These are phyloP conservation scores for Trypanosoma conorhini DNA, from an alignment of 208 protist species.

Conservation along the genomic window DNA sequence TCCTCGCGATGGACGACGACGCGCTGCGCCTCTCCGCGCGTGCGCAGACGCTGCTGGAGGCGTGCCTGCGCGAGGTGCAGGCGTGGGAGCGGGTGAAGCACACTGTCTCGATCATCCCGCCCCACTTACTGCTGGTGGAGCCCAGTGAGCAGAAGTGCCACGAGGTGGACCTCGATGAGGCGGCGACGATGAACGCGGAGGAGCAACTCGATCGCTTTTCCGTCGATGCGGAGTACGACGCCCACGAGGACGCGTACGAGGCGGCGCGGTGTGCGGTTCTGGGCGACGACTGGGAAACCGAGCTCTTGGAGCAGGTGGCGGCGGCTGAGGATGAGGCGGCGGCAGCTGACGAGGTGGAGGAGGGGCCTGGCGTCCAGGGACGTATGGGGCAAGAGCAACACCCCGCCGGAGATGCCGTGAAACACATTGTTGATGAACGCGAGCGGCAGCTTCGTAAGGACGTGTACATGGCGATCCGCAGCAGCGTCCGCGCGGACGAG, in stretches of 20 bases:
- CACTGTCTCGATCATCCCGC: constrained; percentile 68
- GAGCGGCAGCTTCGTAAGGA: constrained; percentile 90
- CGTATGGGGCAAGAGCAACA: constrained; percentile 11
- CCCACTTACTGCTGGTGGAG: constrained; percentile 93
- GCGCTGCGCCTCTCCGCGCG: constrained; percentile 90
- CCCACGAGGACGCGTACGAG: constrained; percentile 94
- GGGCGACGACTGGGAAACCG: constrained; percentile 90
- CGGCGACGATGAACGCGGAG: constrained; percentile 74
- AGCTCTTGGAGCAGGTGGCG: constrained; percentile 61
- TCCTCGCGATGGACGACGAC: constrained; percentile 92
- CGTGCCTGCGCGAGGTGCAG: constrained; percentile 90
- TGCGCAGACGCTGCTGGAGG: constrained; percentile 97
- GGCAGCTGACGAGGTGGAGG: constrained; percentile 38
- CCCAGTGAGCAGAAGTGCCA: constrained; percentile 96
- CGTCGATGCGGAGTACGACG: constrained; percentile 92
- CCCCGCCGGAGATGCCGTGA: constrained; percentile 1
- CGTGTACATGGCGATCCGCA: constrained; percentile 99
- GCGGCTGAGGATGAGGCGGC: constrained; percentile 50
- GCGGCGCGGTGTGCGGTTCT: constrained; percentile 90
- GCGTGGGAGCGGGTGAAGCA: constrained; percentile 88
- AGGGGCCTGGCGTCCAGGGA: constrained; percentile 34
- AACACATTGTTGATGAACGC: constrained; percentile 82
- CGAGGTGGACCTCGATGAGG: constrained; percentile 92
- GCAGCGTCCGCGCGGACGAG: constrained; percentile 97
- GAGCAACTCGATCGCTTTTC: constrained; percentile 93